Evolutionary conservation across 73 alveolate genomes (phyloP).

Genomic region (Uronychia setigera): DNA sequence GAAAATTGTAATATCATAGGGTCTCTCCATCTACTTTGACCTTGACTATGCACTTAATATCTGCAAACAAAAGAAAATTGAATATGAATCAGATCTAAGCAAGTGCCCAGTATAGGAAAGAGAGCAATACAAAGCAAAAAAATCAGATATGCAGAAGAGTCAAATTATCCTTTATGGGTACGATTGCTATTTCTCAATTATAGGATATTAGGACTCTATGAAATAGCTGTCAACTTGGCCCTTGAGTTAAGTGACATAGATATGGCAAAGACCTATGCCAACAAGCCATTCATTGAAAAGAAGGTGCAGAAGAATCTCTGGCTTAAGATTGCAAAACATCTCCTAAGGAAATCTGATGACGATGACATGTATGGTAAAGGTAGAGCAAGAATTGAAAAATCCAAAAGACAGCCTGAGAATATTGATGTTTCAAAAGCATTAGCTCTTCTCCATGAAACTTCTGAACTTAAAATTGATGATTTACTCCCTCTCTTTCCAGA

Average conservation of each 20-base stretch:
- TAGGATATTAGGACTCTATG: conserved; percentile 88
- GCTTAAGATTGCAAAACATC: conserved; percentile 91
- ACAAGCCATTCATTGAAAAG: conserved; percentile 86
- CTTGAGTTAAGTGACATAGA: conserved; percentile 83
- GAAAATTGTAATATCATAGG: conserved; percentile 1
- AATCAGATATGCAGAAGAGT: conserved; percentile 68
- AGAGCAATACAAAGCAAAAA: conserved; percentile 42
- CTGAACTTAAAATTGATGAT: conserved; percentile 95
- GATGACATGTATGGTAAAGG: conserved; percentile 10
- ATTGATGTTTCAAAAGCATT: conserved; percentile 87
- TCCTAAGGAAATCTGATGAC: conserved; percentile 53
- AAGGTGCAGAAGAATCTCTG: conserved; percentile 91
- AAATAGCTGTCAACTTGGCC: conserved; percentile 95
- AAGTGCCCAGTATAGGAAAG: not conserved
- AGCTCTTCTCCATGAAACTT: conserved; percentile 79
- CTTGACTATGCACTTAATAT: conserved; percentile 95
- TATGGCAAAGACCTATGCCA: conserved; percentile 93
- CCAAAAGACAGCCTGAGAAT: conserved; percentile 20
- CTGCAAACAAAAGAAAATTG: conserved; percentile 81
- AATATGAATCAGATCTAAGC: not conserved
- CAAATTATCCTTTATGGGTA: conserved; percentile 80
- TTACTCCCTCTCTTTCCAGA: conserved; percentile 94
- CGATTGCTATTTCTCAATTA: conserved; percentile 35
- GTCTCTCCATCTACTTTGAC: conserved; percentile 75
- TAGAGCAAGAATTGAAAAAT: conserved; percentile 1